Conservation (phyloP, 2,329 filamentous ascomycete species). For the Ophiocordyceps polyrhachis-furcata region DNA sequence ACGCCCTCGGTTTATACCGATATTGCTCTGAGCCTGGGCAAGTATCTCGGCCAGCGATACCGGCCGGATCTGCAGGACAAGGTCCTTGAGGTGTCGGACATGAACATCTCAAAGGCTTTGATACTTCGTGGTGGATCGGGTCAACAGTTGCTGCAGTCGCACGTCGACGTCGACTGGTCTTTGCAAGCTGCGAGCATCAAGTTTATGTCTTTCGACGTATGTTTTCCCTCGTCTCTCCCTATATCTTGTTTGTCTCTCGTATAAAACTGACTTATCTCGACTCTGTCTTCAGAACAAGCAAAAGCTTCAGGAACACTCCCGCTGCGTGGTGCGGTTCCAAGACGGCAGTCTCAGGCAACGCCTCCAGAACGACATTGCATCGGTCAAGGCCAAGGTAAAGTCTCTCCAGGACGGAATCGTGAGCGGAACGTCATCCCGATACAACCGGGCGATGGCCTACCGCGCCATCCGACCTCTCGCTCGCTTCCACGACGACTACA, state of each 20-base stretch:
- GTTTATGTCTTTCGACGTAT: conserved; percentile 3
- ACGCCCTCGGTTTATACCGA: conserved; percentile 42
- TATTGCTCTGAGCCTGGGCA: conserved; percentile 44
- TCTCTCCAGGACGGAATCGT: conserved; percentile 1
- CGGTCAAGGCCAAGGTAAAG: conserved; percentile 1
- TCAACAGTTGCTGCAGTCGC: conserved; percentile 1
- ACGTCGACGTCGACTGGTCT: conserved; percentile 1
- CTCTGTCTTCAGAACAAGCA: not conserved
- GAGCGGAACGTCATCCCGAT: conserved; percentile 1
- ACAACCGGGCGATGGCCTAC: conserved; percentile 2
- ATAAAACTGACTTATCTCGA: not conserved
- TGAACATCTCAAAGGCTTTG: conserved; percentile 17
- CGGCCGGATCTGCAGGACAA: conserved; percentile 1
- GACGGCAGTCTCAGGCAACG: not conserved
- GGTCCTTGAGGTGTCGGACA: conserved; percentile 22
- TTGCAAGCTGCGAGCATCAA: conserved; percentile 1
- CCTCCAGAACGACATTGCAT: not conserved
- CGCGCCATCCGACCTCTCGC: conserved; percentile 2
- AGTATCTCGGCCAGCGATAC: conserved; percentile 21
- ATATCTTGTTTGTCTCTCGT: not conserved
- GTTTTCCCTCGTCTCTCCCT: not conserved
- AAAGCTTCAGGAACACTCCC: conserved; percentile 2
- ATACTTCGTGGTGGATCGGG: conserved; percentile 1
- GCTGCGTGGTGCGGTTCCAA: conserved; percentile 2
- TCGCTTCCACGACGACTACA: conserved; percentile 2